phyloP scores from a whole-genome alignment of 257 asterid genomes.

The Striga asiatica region DNA sequence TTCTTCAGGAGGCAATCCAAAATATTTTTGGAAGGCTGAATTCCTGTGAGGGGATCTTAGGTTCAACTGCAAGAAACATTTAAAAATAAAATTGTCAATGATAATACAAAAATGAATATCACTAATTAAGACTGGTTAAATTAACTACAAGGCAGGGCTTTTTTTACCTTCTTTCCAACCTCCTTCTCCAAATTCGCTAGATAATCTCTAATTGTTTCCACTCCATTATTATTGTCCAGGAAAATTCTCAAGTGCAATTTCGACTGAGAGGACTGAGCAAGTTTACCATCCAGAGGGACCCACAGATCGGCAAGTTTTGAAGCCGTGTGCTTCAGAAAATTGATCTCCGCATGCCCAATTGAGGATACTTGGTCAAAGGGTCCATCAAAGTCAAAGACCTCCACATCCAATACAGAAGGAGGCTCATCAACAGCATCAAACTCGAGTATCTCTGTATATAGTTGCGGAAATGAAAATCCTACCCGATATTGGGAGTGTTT shows the following conservation, averaged over 20 bases:
- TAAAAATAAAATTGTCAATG: no score
- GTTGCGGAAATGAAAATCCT: background rate
- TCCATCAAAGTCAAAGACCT: conserved; percentile 80
- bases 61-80: conserved; percentile 47
- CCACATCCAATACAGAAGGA: conserved; percentile 77
- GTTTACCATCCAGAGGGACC: conserved; percentile 85
- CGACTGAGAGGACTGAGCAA: conserved; percentile 64
- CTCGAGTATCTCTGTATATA: conserved; percentile 69
- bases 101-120: background rate
- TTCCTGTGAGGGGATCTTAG: conserved; percentile 76
- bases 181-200: conserved; percentile 77
- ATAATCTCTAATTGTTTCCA: conserved; percentile 78
- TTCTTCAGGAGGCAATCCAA: conserved; percentile 83
- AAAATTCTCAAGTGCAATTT: conserved; percentile 77
- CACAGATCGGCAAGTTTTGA: conserved; percentile 76
- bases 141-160: background rate
- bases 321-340: conserved; percentile 74
- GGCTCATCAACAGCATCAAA: conserved; percentile 92
- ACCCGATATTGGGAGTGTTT: conserved; percentile 3
- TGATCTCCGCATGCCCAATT: conserved; percentile 83
- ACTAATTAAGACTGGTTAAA: background rate
- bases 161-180: conserved; percentile 84
- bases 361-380: conserved; percentile 67
- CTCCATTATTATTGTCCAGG: conserved; percentile 80
- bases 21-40: conserved; percentile 63